Conservation (phyloP, 805 yeast species). For the Yueomyces sinensis region DNA sequence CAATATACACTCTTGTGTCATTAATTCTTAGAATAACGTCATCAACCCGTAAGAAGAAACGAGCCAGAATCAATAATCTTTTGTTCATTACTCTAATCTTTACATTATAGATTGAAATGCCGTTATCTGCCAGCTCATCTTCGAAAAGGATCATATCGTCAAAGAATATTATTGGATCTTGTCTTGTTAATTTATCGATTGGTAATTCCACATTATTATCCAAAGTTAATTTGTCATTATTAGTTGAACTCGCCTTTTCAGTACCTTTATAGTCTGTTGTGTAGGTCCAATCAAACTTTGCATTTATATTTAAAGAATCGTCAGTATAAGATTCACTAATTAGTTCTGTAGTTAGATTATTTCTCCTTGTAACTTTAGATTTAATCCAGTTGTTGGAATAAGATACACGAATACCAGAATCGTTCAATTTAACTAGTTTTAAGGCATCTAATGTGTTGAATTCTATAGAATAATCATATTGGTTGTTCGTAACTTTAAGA, state of each 20-base stretch:
- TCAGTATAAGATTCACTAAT: constrained; percentile 23
- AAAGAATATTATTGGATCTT: constrained; percentile 78
- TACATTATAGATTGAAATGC: constrained; percentile 62
- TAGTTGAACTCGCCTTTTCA: constrained; percentile 6
- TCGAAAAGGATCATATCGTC: constrained; percentile 85
- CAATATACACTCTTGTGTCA: constrained; percentile 77
- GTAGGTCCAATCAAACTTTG: constrained; percentile 96
- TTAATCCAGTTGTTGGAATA: constrained; percentile 77
- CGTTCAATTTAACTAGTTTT: constrained; percentile 35
- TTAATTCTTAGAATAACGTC: constrained; percentile 72
- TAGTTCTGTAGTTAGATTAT: constrained; percentile 13
- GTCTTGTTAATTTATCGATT: constrained; percentile 47
- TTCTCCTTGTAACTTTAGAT: constrained; percentile 21
- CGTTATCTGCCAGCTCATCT: constrained; percentile 95
- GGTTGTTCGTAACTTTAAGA: constrained; percentile 36
- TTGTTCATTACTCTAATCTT: constrained; percentile 85
- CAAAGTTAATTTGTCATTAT: constrained; percentile 11
- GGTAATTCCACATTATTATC: constrained; percentile 41
- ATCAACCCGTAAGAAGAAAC: constrained; percentile 82
- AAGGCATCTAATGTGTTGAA: constrained; percentile 69
- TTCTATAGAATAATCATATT: constrained; percentile 33
- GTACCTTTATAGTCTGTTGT: constrained; percentile 68
- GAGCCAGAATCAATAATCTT: constrained; percentile 55
- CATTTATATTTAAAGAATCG: constrained; percentile 41
- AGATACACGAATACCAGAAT: constrained; percentile 57